Evolutionary conservation across 176 grass and related monocot species (phyloP).

Genomic region (Thinopyrum elongatum): DNA sequence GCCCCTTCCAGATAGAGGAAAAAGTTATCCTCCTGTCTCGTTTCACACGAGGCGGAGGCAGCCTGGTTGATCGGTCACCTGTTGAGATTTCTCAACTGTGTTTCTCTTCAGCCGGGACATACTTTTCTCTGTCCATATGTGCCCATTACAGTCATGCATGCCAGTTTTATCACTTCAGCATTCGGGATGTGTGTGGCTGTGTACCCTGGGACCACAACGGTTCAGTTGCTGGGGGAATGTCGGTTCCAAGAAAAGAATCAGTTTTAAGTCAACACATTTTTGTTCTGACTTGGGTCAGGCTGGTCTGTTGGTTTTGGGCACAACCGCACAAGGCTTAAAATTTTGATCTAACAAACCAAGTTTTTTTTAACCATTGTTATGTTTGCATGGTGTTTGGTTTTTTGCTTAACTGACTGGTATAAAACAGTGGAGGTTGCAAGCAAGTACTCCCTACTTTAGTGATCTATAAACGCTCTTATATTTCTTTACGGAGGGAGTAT

Average conservation of each 20-base stretch:
- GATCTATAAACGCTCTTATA: no score
- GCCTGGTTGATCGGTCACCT: neutral
- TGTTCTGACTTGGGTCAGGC: neutral
- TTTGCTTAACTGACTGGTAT: neutral
- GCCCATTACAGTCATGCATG: neutral
- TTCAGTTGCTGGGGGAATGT: slow-evolving; percentile 8
- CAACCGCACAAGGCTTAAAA: neutral
- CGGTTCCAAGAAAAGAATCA: neutral
- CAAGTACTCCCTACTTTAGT: no score
- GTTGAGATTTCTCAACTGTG: slow-evolving; percentile 22
- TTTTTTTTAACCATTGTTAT: neutral
- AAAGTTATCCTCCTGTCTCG: neutral
- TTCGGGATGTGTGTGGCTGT: neutral
- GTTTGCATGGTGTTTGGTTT: neutral
- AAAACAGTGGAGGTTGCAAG: neutral
- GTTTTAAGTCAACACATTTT: slow-evolving; percentile 7
- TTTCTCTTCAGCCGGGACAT: slow-evolving; percentile 2
- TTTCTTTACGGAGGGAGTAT: no score
- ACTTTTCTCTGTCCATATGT: neutral
- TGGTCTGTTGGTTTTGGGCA: neutral
- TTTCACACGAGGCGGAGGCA: neutral
- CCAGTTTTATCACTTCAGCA: slow-evolving; percentile 19
- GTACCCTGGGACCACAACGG: slow-evolving; percentile 6
- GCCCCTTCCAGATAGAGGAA: slow-evolving; percentile 24
- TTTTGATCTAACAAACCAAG: neutral